Base-by-base conservation (phyloP, 2,329 filamentous ascomycete species). In the Curvularia spicifera region DNA sequence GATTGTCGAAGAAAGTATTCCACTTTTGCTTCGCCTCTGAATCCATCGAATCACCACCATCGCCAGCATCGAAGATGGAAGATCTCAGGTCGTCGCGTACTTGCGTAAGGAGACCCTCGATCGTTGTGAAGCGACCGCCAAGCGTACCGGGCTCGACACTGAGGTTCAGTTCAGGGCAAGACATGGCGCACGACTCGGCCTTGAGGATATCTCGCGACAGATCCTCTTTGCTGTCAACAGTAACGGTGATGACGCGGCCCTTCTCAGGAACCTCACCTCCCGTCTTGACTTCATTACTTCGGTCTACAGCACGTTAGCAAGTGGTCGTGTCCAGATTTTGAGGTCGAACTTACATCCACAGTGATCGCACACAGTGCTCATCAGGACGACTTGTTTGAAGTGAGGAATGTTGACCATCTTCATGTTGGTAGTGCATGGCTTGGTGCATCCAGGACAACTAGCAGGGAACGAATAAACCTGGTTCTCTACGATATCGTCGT, bases 381-480 rank as follows among this genome's bases (percentile, higher is more conserved):
- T 98, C 69, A 99, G 84, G 40, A 97, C 89, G 3, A 99, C 95
- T 74, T 98, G 91, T 80, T 97, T 96, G 82, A 99, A 99, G 80
- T 97, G 90, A 0, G 95, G 95, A 62, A 99, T 97, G 71, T 96
- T 92, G 56, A 98, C 92, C 89, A 97, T 96, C 82, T 97, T 97
- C 92, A 97, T 97, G 78, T 97, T 93, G 9, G 96, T 96, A 4
- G 88, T 87, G 79, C 93, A 97, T 4, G 87, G 81, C 78, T 91
- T 91, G 72, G 89, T 88, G 82, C 95, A 99, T 61, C 91, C 94
- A 0, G 95, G 95, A 77, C 95, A 99, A 57, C 88, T 91, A 6
- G 93, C 89, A 2, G 94, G 94, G 80, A 99, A 95, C 58, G 88
- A 89, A 81, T 98, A 98, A 28, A 97, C 90, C 76, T 97, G 90